Evolutionary conservation across 208 protist genomes (phyloP).

Genomic region (Leishmania amazonensis): DNA sequence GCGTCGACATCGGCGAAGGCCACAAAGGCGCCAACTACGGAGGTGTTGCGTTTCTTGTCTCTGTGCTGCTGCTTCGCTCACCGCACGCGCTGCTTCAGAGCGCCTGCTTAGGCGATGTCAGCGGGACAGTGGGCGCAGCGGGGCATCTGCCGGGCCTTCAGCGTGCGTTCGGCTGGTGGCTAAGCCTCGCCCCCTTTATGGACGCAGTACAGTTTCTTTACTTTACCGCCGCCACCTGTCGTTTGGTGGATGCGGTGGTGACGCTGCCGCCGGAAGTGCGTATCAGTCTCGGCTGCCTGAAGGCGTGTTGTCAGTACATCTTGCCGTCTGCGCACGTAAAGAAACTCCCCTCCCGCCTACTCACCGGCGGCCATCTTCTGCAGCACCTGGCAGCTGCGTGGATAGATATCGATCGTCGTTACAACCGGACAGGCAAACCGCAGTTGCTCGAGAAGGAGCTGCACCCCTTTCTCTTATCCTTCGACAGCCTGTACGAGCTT

Average conservation of each 20-base stretch:
- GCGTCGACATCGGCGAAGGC: conserved; percentile 6
- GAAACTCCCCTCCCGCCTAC: conserved; percentile 20
- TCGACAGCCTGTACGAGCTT: conserved; percentile 4
- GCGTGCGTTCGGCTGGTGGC: conserved; percentile 41
- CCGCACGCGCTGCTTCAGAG: conserved; percentile 13
- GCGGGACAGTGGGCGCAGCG: not conserved
- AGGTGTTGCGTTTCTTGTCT: conserved; percentile 21
- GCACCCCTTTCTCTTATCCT: not conserved
- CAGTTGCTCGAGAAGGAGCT: conserved; percentile 23
- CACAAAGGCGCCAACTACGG: conserved; percentile 25
- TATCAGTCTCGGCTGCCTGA: not conserved
- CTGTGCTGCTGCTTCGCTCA: conserved; percentile 17
- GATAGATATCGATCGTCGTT: conserved; percentile 20
- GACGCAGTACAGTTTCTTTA: conserved; percentile 26
- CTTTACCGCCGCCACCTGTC: conserved; percentile 23
- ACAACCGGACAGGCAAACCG: conserved; percentile 26
- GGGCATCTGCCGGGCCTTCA: not conserved
- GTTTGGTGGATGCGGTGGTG: conserved; percentile 6
- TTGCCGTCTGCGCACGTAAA: conserved; percentile 44
- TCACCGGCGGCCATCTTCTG: conserved; percentile 10
- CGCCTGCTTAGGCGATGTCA: not conserved
- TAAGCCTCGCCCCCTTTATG: conserved; percentile 34
- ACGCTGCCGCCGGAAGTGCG: not conserved
- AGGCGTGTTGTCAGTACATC: conserved; percentile 26
- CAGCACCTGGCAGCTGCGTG: conserved; percentile 33